Evolutionary conservation across 1,139 yeast species (phyloP), one percentile per base, ranked within the genome.

Genomic region (Suhomyces yuchorum): DNA sequence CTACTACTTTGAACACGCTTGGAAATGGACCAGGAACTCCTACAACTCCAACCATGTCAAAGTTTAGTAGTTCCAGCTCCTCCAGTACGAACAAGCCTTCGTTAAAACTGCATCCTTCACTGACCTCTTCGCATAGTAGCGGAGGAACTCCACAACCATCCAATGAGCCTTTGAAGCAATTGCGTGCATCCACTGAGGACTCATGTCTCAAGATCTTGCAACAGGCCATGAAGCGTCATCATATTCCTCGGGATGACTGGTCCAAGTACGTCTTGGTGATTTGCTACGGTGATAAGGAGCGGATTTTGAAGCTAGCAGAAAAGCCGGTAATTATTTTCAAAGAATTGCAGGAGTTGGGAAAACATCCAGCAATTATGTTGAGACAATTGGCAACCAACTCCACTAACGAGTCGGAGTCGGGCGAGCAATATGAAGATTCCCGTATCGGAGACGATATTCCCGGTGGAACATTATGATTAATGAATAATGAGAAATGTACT

Each of bases 341-440:
- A 63, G 96, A 87, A 60, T 71, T 93, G 41, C 93, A 85, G 61
- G 96, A 89, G 54, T 79, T 84, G 51, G 97, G 97, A 1, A 79
- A 87, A 56, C 90, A 87, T 59, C 98, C 99, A 0, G 90, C 96
- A 1, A 91, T 92, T 51, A 92, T 92, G 97, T 77, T 92, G 47
- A 72, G 98, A 54, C 96, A 89, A 58, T 77, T 87, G 50, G 96
- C 92, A 32, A 53, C 55, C 26, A 52, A 60, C 3, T 55, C 61
- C 1, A 59, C 55, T n/a, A 56, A 56, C 15, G 61, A 57, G n/a
- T 83, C 72, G 42, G 69, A 62, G 19, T 69, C 65, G 39, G 66
- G 57, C 39, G 64, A 61, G 8, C 51, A 66, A 26, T 74, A 73
- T 46, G 78, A 72, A 49, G 77, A 75, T 51, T 65, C 75, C 23